Conservation (phyloP, 805 yeast species). For the Saccharomycopsis sp. region DNA sequence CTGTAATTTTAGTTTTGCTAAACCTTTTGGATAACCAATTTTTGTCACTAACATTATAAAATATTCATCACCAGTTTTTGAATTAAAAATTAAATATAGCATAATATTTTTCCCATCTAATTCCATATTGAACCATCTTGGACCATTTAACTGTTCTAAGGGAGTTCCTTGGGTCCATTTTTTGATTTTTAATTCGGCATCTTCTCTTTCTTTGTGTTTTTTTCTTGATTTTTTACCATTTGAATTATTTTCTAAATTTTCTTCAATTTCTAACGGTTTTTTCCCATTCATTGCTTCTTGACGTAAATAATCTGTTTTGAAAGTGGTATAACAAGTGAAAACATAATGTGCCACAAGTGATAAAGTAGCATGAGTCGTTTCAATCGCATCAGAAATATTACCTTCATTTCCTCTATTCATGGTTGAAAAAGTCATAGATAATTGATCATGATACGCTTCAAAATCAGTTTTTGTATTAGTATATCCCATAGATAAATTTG, state of each 20-base stretch:
- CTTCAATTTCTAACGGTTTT: background rate
- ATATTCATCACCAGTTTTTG: conserved; percentile 11
- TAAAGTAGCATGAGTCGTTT: conserved; percentile 4
- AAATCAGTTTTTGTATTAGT: background rate
- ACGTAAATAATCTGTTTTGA: conserved; percentile 6
- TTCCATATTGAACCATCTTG: conserved; percentile 14
- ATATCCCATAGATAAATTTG: background rate
- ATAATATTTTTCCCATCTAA: conserved; percentile 12
- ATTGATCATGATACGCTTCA: no score
- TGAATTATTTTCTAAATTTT: background rate
- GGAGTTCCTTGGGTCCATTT: background rate
- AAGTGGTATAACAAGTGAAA: conserved; percentile 9
- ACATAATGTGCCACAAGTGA: conserved; percentile 10
- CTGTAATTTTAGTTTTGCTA: conserved; percentile 15
- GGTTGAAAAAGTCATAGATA: no score
- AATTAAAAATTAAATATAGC: conserved; percentile 8
- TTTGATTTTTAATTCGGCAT: background rate
- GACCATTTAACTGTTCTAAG: background rate
- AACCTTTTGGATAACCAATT: conserved; percentile 12
- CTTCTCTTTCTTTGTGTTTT: background rate
- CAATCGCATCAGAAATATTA: background rate
- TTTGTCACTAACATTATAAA: conserved; percentile 9
- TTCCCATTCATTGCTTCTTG: background rate
- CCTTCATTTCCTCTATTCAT: background rate
- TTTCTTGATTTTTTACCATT: background rate